Base-by-base conservation (phyloP, 139 green algal species). In the Picochlorum sp. region DNA sequence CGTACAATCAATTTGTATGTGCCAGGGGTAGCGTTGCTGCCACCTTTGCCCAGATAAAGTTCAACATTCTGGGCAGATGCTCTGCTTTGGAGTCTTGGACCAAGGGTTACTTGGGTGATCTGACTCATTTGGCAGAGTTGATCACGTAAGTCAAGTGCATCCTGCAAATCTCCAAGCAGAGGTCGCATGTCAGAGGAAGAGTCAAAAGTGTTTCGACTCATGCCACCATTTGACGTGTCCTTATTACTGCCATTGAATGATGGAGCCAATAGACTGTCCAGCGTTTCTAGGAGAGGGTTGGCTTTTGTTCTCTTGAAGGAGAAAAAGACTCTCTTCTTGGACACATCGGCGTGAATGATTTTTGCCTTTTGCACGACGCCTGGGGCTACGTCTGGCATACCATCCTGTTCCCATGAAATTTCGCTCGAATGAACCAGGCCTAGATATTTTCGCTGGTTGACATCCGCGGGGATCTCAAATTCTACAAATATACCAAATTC, bases 401-500 rank as follows among this genome's bases (percentile, higher is more conserved):
- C 52, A n/a, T n/a, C n/a, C n/a, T 20, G 12, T 39, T 73, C 61
- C 65, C 65, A 73, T 10, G 59, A 65, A 25, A 73, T 12, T 57
- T 73, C 61, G 18, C 9, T 57, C 25, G 30, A 24, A 43, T 73
- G 63, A 29, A 73, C 50, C 37, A 73, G 49, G 9, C 61, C 65
- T 29, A 73, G n/a, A 44, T 72, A 14, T 24, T n/a, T 44, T 44
- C 28, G 3, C 43, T 57, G 33, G 1, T 25, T 33, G n/a, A 49
- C 5, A 0, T 50, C 10, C 16, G 50, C 31, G 8, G 50, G 14
- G 14, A 65, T 29, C 10, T 26, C 16, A 31, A 74, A 74, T 7
- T 66, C 66, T 18, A 72, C 52, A 54, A 74, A 74, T 30, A 50
- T 36, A 50, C 66, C 66, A 65, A 74, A 73, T 5, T 31, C 33